Conservation (phyloP, 495 filamentous ascomycete species). For the Hamigera avellanea region DNA sequence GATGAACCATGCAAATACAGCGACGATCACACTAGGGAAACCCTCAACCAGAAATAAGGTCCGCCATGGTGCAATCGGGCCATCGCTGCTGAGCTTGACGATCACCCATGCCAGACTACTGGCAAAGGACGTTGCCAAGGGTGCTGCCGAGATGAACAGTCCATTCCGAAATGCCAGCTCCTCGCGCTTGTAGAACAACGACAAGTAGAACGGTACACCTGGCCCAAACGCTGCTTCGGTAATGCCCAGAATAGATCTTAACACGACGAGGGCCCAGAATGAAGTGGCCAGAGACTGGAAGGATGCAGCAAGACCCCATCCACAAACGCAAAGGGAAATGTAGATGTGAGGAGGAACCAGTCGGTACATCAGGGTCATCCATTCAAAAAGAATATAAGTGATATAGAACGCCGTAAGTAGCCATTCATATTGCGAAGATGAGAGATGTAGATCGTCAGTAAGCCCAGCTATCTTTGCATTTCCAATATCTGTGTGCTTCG, state of each 20-base stretch:
- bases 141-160: slow-evolving; percentile 51
- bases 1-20: slow-evolving; percentile 39
- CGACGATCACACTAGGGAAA: slow-evolving; percentile 47
- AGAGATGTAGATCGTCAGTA: slow-evolving; percentile 47
- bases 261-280: slow-evolving; percentile 30
- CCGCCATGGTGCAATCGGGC: slow-evolving; percentile 47
- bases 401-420: slow-evolving; percentile 56
- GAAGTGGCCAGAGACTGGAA: slow-evolving; percentile 56
- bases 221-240: slow-evolving; percentile 52
- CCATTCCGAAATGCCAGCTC: slow-evolving; percentile 52
- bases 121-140: slow-evolving; percentile 57
- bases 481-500: slow-evolving; percentile 49
- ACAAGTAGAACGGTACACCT: slow-evolving; percentile 51
- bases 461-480: slow-evolving; percentile 70
- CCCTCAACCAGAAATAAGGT: slow-evolving; percentile 50
- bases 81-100: slow-evolving; percentile 33
- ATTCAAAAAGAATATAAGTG: slow-evolving; percentile 66
- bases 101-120: slow-evolving; percentile 52
- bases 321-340: slow-evolving; percentile 32
- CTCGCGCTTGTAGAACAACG: slow-evolving; percentile 47
- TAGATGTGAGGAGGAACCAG: slow-evolving; percentile 48
- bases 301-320: slow-evolving; percentile 52
- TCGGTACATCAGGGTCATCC: slow-evolving; percentile 54
- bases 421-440: slow-evolving; percentile 51
- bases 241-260: slow-evolving; percentile 43